These are phyloP conservation scores for Monosporascus sp. DNA, from an alignment of 2,329 filamentous ascomycete genomes.

Conservation along the genomic window DNA sequence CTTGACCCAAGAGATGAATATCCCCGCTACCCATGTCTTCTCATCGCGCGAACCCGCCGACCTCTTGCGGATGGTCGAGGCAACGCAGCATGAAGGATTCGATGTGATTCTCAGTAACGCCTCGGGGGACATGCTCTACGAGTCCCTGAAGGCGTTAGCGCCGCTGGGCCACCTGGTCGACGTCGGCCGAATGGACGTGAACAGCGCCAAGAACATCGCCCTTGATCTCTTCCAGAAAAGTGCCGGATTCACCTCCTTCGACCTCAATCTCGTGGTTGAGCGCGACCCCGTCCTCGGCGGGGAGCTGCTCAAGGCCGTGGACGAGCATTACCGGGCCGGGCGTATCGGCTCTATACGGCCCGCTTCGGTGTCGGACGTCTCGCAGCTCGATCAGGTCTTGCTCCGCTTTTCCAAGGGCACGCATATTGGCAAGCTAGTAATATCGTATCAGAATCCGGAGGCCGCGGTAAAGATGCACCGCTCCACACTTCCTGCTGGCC, in stretches of 20 bases:
- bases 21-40: slow-evolving; percentile 2
- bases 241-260: slow-evolving; percentile 8
- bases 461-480: slow-evolving; percentile 2
- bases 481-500: neutral
- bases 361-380: slow-evolving; percentile 2
- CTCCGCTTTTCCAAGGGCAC: slow-evolving; percentile 11
- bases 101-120: neutral
- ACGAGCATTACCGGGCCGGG: slow-evolving; percentile 5
- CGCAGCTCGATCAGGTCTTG: slow-evolving; percentile 7
- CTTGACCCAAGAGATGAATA: no score
- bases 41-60: slow-evolving; percentile 3
- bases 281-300: slow-evolving; percentile 1
- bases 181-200: slow-evolving; percentile 4
- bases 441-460: slow-evolving; percentile 7
- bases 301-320: slow-evolving; percentile 6
- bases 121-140: neutral
- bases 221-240: slow-evolving; percentile 6
- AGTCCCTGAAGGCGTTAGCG: neutral
- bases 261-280: slow-evolving; percentile 5
- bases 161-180: slow-evolving; percentile 5
- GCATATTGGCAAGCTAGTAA: slow-evolving; percentile 21
- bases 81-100: neutral
- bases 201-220: slow-evolving; percentile 3
- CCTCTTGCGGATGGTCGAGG: neutral
- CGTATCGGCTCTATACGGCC: slow-evolving; percentile 6